These are phyloP conservation scores for Ascochyta viciae-villosae DNA, from an alignment of 2,329 filamentous ascomycete species.

Conservation along the genomic window DNA sequence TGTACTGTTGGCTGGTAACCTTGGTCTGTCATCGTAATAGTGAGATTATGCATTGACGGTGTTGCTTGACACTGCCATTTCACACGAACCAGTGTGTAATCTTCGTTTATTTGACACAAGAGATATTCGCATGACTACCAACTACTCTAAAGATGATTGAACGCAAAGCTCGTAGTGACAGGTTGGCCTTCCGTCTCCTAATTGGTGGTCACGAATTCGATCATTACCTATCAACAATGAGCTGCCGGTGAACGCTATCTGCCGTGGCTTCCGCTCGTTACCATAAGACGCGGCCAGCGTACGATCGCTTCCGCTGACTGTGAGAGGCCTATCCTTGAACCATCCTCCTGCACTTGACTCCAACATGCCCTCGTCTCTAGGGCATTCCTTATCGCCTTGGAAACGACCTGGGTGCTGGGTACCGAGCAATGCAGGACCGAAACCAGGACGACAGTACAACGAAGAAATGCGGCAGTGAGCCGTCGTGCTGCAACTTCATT, in stretches of 20 bases:
- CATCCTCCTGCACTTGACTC: background rate
- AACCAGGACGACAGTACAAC: constrained; percentile 14
- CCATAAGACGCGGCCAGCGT: constrained; percentile 1
- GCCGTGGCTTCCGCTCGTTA: constrained; percentile 11
- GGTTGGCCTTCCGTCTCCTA: background rate
- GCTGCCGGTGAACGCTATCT: constrained; percentile 1
- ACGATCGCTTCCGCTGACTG: constrained; percentile 2
- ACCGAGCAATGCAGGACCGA: constrained; percentile 3
- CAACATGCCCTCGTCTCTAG: background rate
- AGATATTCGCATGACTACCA: background rate
- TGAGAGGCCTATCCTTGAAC: constrained; percentile 3
- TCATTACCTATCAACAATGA: background rate
- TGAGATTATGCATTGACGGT: too few species aligned
- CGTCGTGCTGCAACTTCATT: background rate
- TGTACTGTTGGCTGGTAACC: background rate
- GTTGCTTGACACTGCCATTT: background rate
- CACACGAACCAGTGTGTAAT: background rate
- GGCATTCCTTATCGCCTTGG: constrained; percentile 13
- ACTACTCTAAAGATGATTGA: too few species aligned
- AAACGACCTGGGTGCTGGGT: background rate
- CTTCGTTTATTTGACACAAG: background rate
- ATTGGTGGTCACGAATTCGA: background rate
- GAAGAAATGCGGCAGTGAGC: constrained; percentile 4
- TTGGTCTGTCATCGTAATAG: too few species aligned
- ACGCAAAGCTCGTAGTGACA: background rate